Conservation (phyloP, 805 yeast genomes). For the Schwanniomyces polymorphus region DNA sequence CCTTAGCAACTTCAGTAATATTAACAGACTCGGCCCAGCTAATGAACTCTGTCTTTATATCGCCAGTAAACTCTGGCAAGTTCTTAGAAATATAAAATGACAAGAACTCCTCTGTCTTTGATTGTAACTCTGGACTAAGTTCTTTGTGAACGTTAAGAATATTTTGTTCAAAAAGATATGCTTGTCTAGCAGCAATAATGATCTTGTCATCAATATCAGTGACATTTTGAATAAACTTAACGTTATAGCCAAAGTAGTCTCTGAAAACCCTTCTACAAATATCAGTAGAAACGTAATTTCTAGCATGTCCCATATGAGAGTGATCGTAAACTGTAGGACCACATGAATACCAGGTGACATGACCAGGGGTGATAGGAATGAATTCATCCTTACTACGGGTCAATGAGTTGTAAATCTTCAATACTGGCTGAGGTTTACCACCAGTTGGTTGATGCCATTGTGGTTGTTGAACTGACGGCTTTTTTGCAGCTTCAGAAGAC, state of each 20-base stretch:
- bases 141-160: constrained; percentile 24
- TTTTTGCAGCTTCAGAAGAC: constrained; percentile 23
- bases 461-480: constrained; percentile 35
- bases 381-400: constrained; percentile 81
- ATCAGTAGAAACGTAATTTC: constrained; percentile 94
- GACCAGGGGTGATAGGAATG: constrained; percentile 61
- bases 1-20: constrained; percentile 46
- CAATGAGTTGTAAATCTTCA: constrained; percentile 78
- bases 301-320: constrained; percentile 97
- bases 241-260: constrained; percentile 88
- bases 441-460: constrained; percentile 28
- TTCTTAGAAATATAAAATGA: constrained; percentile 52
- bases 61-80: constrained; percentile 43
- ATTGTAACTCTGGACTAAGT: constrained; percentile 35
- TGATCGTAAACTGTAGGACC: constrained; percentile 98
- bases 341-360: constrained; percentile 93
- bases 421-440: constrained; percentile 19
- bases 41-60: constrained; percentile 36
- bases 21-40: constrained; percentile 56
- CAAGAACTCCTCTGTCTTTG: constrained; percentile 45
- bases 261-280: constrained; percentile 86
- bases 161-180: constrained; percentile 70
- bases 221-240: constrained; percentile 90
- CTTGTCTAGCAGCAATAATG: constrained; percentile 91
- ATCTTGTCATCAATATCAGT: constrained; percentile 99